Evolutionary conservation across 257 asterid species (phyloP).

Genomic region (Eucommia ulmoides): DNA sequence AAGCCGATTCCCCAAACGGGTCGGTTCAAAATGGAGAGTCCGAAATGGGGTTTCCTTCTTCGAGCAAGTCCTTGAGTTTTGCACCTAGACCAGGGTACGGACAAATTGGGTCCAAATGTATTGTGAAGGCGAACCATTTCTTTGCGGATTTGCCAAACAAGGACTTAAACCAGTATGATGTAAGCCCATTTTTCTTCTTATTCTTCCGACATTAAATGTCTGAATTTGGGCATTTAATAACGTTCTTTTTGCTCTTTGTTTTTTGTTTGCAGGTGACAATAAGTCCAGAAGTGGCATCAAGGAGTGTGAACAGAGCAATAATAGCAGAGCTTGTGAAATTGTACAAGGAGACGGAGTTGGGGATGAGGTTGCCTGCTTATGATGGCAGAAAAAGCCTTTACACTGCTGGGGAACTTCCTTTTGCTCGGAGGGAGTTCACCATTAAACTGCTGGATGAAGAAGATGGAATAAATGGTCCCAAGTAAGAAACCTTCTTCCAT

Average conservation of each 20-base stretch:
- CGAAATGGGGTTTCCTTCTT: slow-evolving; percentile 40
- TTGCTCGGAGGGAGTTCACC: slow-evolving; percentile 75
- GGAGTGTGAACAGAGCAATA: slow-evolving; percentile 68
- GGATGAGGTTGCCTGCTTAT: slow-evolving; percentile 89
- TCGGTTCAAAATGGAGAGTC: slow-evolving; percentile 4
- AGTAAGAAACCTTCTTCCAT: slow-evolving; percentile 51
- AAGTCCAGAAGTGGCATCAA: slow-evolving; percentile 87
- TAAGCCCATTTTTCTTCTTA: slow-evolving; percentile 23
- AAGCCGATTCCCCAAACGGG: slow-evolving; percentile 16
- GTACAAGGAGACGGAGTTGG: slow-evolving; percentile 79
- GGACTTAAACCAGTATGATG: slow-evolving; percentile 95
- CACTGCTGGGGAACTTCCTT: slow-evolving; percentile 98
- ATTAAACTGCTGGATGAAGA: slow-evolving; percentile 75
- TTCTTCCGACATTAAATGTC: neutral
- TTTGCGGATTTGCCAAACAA: slow-evolving; percentile 84
- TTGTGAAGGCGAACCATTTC: slow-evolving; percentile 98
- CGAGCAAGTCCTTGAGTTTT: slow-evolving; percentile 71
- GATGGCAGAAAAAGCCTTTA: slow-evolving; percentile 91
- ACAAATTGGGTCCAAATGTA: slow-evolving; percentile 80
- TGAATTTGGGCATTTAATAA: slow-evolving; percentile 17
- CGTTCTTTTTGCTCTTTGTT: slow-evolving; percentile 15
- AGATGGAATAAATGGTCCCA: slow-evolving; percentile 68
- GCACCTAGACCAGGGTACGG: slow-evolving; percentile 90
- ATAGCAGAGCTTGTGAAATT: slow-evolving; percentile 76
- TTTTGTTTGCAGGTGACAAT: slow-evolving; percentile 60